Evolutionary conservation across 2,329 filamentous ascomycete genomes (phyloP).

Genomic region (Alternaria novae-zelandiae): DNA sequence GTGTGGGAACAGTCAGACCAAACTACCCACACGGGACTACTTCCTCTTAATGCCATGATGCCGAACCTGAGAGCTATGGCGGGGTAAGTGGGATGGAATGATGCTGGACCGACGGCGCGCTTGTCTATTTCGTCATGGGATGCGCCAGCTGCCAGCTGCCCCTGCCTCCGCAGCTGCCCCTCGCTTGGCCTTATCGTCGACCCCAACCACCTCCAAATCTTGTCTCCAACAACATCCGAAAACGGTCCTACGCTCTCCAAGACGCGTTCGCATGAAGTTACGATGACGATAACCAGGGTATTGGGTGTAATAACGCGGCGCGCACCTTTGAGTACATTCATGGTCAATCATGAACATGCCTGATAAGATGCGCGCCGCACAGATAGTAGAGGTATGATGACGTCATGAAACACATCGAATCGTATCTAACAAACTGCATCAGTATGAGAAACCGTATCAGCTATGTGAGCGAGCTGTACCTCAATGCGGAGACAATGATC

Average conservation of each 20-base stretch:
- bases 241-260: neutral
- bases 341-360: neutral
- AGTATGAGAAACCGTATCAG: conserved; percentile 27
- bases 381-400: conserved; percentile 23
- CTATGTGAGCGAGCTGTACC: conserved; percentile 22
- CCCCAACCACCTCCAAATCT: conserved; percentile 3
- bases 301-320: neutral
- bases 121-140: neutral
- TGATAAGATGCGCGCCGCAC: conserved; percentile 26
- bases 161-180: neutral
- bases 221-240: neutral
- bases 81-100: conserved; percentile 16
- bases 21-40: neutral
- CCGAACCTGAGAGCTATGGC: conserved; percentile 7
- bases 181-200: conserved; percentile 4
- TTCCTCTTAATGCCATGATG: conserved; percentile 10
- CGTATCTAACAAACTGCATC: neutral
- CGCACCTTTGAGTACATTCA: neutral
- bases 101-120: conserved; percentile 9
- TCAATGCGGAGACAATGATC: conserved; percentile 24
- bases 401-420: neutral
- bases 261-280: neutral
- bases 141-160: neutral
- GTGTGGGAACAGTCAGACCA: neutral
- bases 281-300: neutral